Base-by-base conservation (phyloP, 2,329 filamentous ascomycete species). In the Penicillium sp. region DNA sequence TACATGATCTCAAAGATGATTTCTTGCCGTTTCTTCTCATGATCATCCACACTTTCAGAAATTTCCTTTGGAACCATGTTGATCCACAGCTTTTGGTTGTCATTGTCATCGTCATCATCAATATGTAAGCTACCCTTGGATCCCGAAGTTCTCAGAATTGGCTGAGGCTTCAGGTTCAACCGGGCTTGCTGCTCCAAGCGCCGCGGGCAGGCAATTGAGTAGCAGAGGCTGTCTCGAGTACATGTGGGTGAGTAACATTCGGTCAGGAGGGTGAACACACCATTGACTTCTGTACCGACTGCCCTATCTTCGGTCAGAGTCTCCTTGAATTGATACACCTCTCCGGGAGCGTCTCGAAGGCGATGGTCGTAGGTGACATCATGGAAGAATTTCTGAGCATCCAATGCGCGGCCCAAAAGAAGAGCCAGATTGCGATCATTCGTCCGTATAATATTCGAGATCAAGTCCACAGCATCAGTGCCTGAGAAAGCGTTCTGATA, bases 1-100 rank as follows among this genome's bases (percentile, higher is more conserved):
- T 99, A 99, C 87, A 96, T 97, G 62, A 98, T 88, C 75, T 99
- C 95, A 6, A 94, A 97, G 60, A 99, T 97, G 67, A 99, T 91
- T 73, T 99, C 95, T 74, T 99, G 95, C 46, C 95, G 87, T 81
- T 98, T 98, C 87, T 96, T 96, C 76, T 99, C 95, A 66, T 86
- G 87, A 66, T 99, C 95, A 51, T 87, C 88, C 33, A 97, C 89
- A 71, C 89, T 91, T 67, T 98, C 93, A 0, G 93, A 92, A 58
- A 99, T 83, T 74, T 98, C 95, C 75, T 96, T 95, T 0, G 93
- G 91, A 37, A 99, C 95, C 14, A 93, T 96, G 75, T 98, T 98
- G 77, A 99, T 99, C 95, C 95, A 99, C 39, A 99, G 84, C 77
- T 98, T 98, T 79, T 98, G 95, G 75, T 98, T 93, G 71, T 97